Evolutionary conservation across 768 basidiomycete species (phyloP).

Genomic region (Lactarius vividus): DNA sequence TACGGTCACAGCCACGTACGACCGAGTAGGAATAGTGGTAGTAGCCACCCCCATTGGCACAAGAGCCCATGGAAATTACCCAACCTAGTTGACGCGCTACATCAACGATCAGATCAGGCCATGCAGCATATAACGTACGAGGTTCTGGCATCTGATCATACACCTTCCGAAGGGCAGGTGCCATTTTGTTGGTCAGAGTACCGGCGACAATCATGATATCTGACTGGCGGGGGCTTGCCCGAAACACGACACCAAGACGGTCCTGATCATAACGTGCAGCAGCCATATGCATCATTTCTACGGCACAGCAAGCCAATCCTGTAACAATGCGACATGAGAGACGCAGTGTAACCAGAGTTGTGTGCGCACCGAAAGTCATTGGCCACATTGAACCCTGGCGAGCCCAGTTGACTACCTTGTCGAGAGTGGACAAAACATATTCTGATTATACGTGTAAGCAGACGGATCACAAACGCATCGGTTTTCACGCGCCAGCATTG

Average conservation of each 20-base stretch:
- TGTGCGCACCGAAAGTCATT: slow-evolving; percentile 82
- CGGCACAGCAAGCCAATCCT: slow-evolving; percentile 98
- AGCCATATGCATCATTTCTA: slow-evolving; percentile 99
- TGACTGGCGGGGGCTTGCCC: slow-evolving; percentile 96
- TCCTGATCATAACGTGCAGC: slow-evolving; percentile 99
- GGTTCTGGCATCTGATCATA: slow-evolving; percentile 99
- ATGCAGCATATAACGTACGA: slow-evolving; percentile 45
- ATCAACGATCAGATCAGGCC: slow-evolving; percentile 2
- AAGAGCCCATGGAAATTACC: slow-evolving; percentile 99
- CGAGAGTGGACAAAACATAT: slow-evolving; percentile 93
- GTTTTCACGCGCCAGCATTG: slow-evolving; percentile 64
- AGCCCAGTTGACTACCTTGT: slow-evolving; percentile 98
- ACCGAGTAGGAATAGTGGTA: slow-evolving; percentile 99
- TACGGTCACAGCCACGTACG: slow-evolving; percentile 96
- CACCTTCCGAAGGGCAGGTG: slow-evolving; percentile 93
- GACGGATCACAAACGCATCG: background rate
- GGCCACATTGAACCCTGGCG: slow-evolving; percentile 99
- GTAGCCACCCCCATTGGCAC: slow-evolving; percentile 97
- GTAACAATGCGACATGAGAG: slow-evolving; percentile 6
- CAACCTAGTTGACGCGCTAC: slow-evolving; percentile 54
- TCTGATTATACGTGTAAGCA: slow-evolving; percentile 46
- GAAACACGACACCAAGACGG: slow-evolving; percentile 94
- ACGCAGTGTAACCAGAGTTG: background rate
- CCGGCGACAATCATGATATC: slow-evolving; percentile 99
- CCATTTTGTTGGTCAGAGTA: slow-evolving; percentile 99